phyloP scores from a whole-genome alignment of 768 basidiomycete species.

The Trametes gibbosa region DNA sequence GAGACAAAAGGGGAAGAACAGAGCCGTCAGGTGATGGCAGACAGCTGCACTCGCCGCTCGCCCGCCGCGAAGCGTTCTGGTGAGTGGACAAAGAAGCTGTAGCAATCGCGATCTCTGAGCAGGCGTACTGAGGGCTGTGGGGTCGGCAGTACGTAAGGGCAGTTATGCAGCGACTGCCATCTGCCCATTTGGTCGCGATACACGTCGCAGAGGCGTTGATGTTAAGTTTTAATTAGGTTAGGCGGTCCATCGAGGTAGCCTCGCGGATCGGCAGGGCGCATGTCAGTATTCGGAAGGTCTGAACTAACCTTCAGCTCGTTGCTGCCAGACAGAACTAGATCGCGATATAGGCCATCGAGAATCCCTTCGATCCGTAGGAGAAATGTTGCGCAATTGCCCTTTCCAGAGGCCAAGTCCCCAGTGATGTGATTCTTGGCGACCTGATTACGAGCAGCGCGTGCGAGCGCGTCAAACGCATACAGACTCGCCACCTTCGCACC shows the following conservation, averaged over 20 bases:
- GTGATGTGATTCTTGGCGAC: conserved; percentile 62
- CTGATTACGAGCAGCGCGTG: conserved; percentile 73
- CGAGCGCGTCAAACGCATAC: conserved; percentile 91
- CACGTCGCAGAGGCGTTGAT: neutral
- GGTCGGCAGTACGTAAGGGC: conserved; percentile 1
- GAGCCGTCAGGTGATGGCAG: conserved; percentile 21
- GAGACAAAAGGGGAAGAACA: conserved; percentile 27
- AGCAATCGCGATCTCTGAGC: neutral
- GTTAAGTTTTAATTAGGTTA: neutral
- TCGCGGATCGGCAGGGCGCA: neutral
- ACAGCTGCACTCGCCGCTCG: neutral
- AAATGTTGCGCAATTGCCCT: conserved; percentile 79
- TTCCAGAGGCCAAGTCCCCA: conserved; percentile 51
- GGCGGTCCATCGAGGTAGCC: neutral
- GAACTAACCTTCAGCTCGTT: conserved; percentile 84
- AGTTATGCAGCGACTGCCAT: neutral
- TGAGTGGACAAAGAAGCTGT: neutral
- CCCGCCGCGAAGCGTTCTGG: conserved; percentile 1
- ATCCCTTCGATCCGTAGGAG: conserved; percentile 87
- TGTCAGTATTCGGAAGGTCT: conserved; percentile 2
- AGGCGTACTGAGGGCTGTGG: neutral
- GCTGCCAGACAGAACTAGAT: conserved; percentile 66
- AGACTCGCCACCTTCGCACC: conserved; percentile 80
- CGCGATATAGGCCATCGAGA: conserved; percentile 84
- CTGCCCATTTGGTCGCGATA: neutral